Conservation (phyloP, 495 filamentous ascomycete species). For the Peziza echinospora region DNA sequence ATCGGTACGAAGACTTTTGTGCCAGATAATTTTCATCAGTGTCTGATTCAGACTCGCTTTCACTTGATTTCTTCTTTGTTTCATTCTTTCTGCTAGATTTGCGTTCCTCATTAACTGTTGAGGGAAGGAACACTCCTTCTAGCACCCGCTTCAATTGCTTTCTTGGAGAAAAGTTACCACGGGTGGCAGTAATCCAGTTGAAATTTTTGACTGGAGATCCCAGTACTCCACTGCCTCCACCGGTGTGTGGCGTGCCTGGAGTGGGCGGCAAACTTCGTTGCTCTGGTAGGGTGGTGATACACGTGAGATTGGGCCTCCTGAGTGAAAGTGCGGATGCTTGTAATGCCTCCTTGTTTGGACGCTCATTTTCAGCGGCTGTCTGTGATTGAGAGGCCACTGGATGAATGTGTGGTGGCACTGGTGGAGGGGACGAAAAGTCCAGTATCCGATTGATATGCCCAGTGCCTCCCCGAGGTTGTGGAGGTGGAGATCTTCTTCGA, state of each 20-base stretch:
- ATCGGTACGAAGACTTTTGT: no score
- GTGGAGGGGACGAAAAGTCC: background rate
- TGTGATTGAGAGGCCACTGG: background rate
- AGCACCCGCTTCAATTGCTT: background rate
- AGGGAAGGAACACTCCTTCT: background rate
- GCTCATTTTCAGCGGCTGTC: background rate
- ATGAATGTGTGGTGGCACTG: background rate
- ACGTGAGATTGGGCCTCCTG: background rate
- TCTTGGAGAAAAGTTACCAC: background rate
- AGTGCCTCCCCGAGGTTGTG: no score
- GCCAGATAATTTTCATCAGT: no score
- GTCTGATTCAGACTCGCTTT: no score
- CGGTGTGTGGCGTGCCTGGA: background rate
- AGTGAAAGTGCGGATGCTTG: background rate
- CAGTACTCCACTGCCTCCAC: background rate
- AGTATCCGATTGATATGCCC: background rate
- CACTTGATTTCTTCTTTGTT: no score
- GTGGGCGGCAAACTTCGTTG: background rate
- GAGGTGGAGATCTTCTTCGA: no score
- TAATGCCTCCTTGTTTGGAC: no score
- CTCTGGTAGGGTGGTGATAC: background rate
- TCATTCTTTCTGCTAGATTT: no score
- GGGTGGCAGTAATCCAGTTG: background rate
- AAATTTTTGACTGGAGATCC: background rate
- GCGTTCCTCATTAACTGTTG: no score